phyloP scores from a whole-genome alignment of 1,284 basidiomycete species.

The Marasmius oreades region DNA sequence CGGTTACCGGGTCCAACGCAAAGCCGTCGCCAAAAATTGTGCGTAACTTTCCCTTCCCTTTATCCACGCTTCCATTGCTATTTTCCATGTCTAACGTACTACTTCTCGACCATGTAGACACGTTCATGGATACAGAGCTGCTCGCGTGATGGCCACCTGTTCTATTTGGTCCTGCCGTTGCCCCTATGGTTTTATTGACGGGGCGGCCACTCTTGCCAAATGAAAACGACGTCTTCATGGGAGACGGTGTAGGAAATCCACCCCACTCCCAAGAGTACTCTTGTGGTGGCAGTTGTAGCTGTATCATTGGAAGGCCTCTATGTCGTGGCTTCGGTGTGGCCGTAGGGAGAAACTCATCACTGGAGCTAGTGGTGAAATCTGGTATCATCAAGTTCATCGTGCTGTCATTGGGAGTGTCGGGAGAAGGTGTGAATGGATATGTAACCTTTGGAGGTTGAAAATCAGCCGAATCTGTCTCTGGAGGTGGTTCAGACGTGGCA shows the following conservation, averaged over 20 bases:
- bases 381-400: conserved; percentile 15
- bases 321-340: conserved; percentile 11
- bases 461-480: conserved; percentile 29
- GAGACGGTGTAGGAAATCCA: conserved; percentile 76
- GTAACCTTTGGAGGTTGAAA: conserved; percentile 6
- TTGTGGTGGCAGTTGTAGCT: conserved; percentile 24
- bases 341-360: conserved; percentile 4
- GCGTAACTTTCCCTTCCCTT: conserved; percentile 17
- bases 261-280: conserved; percentile 89
- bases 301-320: conserved; percentile 19
- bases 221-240: conserved; percentile 45
- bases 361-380: conserved; percentile 17
- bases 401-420: conserved; percentile 17
- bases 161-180: conserved; percentile 10
- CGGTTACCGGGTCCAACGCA: conserved; percentile 20
- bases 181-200: conserved; percentile 18
- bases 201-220: conserved; percentile 36
- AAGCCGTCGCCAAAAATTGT: conserved; percentile 19
- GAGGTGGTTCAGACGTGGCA: conserved; percentile 58
- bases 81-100: background rate
- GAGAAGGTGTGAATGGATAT: conserved; percentile 15
- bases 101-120: conserved; percentile 6
- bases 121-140: background rate
- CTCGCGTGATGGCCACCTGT: background rate
- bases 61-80: too few relatives aligned